Percentiles rank a stretch among this genome's conserved stretches.
Conservation (phyloP, 2,329 filamentous ascomycete genomes). For the Albifimbria verrucaria region DNA sequence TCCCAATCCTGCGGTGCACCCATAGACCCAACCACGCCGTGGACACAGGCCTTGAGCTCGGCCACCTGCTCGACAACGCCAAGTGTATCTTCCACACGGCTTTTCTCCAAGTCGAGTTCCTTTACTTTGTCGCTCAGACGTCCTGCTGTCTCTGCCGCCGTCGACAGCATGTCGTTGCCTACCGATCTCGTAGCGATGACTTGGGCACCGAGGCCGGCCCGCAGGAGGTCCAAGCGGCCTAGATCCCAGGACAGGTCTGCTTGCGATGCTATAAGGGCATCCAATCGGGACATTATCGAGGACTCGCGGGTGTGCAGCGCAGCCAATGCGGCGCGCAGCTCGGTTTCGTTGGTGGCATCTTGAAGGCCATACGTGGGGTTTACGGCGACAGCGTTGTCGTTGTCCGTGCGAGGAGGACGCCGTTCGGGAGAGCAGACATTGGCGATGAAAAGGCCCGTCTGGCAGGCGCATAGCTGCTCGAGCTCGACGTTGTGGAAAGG, state of each 20-base stretch:
- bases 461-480: slow-evolving; percentile 40
- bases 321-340: slow-evolving; percentile 75
- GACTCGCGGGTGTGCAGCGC: slow-evolving; percentile 74
- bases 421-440: slow-evolving; percentile 47
- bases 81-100: slow-evolving; percentile 83
- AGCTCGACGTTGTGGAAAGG: slow-evolving; percentile 13
- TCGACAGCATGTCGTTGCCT: slow-evolving; percentile 85
- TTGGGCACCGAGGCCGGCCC: slow-evolving; percentile 84
- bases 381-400: slow-evolving; percentile 26
- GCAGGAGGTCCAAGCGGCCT: slow-evolving; percentile 80
- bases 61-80: slow-evolving; percentile 93
- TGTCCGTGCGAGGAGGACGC: slow-evolving; percentile 31
- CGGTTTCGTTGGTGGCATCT: slow-evolving; percentile 70
- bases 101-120: slow-evolving; percentile 85
- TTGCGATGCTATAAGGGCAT: slow-evolving; percentile 76
- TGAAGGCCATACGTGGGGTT: slow-evolving; percentile 44
- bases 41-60: slow-evolving; percentile 93
- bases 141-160: slow-evolving; percentile 79
- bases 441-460: slow-evolving; percentile 33
- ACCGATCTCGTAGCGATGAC: slow-evolving; percentile 79
- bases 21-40: slow-evolving; percentile 94
- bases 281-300: slow-evolving; percentile 68
- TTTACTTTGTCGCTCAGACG: slow-evolving; percentile 85
- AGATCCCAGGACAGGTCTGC: slow-evolving; percentile 84
- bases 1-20: slow-evolving; percentile 98